Evolutionary conservation across 495 filamentous ascomycete species (phyloP).

Genomic region (Lophiotrema nucula): DNA sequence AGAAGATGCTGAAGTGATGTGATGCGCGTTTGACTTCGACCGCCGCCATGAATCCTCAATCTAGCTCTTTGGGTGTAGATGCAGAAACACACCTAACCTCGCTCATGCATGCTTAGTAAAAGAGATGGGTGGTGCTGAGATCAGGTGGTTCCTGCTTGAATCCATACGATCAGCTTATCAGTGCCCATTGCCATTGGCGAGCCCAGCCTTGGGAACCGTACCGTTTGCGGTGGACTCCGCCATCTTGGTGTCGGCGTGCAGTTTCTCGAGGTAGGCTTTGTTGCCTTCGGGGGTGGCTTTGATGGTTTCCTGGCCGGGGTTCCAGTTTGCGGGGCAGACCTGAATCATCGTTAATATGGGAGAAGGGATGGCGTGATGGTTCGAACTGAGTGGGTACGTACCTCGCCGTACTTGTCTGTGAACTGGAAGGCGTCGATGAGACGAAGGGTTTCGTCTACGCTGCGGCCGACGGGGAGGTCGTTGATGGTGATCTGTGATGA

Average conservation of each 20-base stretch:
- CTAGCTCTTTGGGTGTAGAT: too few species aligned
- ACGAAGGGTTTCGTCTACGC: slow-evolving; percentile 58
- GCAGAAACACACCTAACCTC: too few species aligned
- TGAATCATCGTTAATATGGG: background rate
- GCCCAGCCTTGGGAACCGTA: slow-evolving; percentile 1
- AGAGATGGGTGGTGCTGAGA: too few species aligned
- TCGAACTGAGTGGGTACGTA: slow-evolving; percentile 26
- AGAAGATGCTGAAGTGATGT: too few species aligned
- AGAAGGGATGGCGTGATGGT: background rate
- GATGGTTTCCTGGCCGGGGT: slow-evolving; percentile 53
- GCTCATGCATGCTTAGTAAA: too few species aligned
- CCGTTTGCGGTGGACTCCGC: slow-evolving; percentile 18
- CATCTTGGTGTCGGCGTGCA: slow-evolving; percentile 29
- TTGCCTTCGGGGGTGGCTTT: slow-evolving; percentile 43
- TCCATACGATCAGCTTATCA: too few species aligned
- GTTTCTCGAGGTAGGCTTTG: slow-evolving; percentile 37
- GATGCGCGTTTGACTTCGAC: too few species aligned
- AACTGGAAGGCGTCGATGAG: slow-evolving; percentile 61
- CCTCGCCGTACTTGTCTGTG: slow-evolving; percentile 60
- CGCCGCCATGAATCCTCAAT: too few species aligned
- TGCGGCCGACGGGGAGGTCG: slow-evolving; percentile 58
- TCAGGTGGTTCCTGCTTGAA: too few species aligned
- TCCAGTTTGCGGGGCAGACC: slow-evolving; percentile 57
- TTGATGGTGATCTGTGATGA: slow-evolving; percentile 54
- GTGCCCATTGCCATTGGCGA: slow-evolving; percentile 8